Percentiles rank a stretch among this genome's conserved stretches.
These are phyloP conservation scores for Globomyces pollinis-pini DNA, from an alignment of 192 early-diverging fungal genomes.

Conservation along the genomic window DNA sequence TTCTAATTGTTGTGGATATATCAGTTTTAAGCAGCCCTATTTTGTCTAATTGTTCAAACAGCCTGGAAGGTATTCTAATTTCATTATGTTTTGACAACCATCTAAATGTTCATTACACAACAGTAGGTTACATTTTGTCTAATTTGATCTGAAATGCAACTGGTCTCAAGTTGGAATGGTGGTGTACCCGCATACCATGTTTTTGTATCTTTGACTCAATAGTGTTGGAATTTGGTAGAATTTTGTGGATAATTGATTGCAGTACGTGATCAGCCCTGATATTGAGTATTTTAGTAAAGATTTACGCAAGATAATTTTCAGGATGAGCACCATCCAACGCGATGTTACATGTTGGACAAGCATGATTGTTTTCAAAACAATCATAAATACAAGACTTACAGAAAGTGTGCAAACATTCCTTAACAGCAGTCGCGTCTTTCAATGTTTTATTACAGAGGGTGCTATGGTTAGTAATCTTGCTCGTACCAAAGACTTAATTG, in stretches of 20 bases:
- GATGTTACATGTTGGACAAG: conserved; percentile 1
- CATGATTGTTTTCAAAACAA: not conserved
- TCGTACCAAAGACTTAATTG: too few species aligned
- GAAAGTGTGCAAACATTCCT: not conserved
- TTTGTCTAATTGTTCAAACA: not conserved
- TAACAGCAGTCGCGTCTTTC: not conserved
- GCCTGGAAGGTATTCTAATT: not conserved
- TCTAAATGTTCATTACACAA: not conserved
- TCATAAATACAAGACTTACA: not conserved
- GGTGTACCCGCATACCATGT: not conserved
- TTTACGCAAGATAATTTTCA: not conserved
- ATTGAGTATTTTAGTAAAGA: not conserved
- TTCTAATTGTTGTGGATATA: not conserved
- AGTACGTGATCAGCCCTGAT: not conserved
- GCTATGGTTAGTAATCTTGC: not conserved
- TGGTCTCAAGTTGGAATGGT: not conserved
- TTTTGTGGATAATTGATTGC: not conserved
- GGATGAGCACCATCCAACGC: not conserved
- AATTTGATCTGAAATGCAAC: not conserved
- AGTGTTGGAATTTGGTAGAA: not conserved
- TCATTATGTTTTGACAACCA: not conserved
- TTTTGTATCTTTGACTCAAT: not conserved
- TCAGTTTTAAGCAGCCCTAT: not conserved
- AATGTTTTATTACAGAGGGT: not conserved
- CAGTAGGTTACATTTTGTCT: not conserved